These are phyloP conservation scores for Coelastrella sp. DNA, from an alignment of 139 green algal species.

Conservation along the genomic window DNA sequence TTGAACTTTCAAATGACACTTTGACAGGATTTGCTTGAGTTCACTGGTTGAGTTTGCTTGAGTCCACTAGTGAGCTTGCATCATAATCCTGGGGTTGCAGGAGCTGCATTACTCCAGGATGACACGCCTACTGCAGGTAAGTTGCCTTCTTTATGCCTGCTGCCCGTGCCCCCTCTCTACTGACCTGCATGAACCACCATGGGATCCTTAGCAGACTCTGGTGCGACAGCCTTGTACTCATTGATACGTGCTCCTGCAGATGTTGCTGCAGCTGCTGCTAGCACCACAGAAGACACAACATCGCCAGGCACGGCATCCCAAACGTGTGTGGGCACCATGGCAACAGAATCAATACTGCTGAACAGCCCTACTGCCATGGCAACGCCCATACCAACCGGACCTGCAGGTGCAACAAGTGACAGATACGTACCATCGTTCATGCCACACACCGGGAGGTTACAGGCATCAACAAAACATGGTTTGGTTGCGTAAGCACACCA, in stretches of 20 bases:
- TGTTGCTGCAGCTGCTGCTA: conserved; percentile 41
- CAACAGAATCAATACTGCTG: conserved; percentile 17
- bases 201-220: background rate
- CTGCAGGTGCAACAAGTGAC: background rate
- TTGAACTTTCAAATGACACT: too few relatives aligned
- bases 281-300: conserved; percentile 21
- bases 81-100: too few relatives aligned
- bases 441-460: conserved; percentile 59
- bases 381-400: conserved; percentile 30
- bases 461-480: too few relatives aligned
- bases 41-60: too few relatives aligned
- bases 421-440: conserved; percentile 60
- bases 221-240: background rate
- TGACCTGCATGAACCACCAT: background rate
- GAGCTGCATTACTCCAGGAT: too few relatives aligned
- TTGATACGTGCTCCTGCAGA: conserved; percentile 18
- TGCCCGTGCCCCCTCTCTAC: too few relatives aligned
- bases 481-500: too few relatives aligned
- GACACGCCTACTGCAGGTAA: too few relatives aligned
- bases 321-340: conserved; percentile 45
- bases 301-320: conserved; percentile 44
- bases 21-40: too few relatives aligned
- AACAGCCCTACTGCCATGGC: conserved; percentile 41
- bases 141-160: too few relatives aligned
- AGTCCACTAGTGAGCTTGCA: too few relatives aligned